Percentiles rank a stretch among this genome's conserved stretches.
Conservation (phyloP, 169 alveolate species). For the Plasmodium yoelii region DNA sequence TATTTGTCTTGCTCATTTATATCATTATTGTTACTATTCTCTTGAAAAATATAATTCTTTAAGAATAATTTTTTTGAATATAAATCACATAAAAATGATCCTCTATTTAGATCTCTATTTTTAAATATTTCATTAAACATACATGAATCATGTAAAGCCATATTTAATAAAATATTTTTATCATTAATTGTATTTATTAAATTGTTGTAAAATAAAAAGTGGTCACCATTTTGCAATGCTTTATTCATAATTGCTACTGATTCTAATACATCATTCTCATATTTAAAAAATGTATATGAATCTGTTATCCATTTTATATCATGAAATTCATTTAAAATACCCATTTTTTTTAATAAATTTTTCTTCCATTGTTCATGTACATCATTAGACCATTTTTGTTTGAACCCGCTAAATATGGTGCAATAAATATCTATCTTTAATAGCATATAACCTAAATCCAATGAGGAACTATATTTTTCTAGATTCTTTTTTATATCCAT, state of each 20-base stretch:
- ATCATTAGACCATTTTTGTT: conserved; percentile 27
- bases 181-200: conserved; percentile 55
- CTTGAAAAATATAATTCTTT: conserved; percentile 17
- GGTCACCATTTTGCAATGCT: conserved; percentile 47
- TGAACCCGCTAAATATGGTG: conserved; percentile 27
- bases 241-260: conserved; percentile 54
- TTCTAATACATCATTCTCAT: conserved; percentile 65
- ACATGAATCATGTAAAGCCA: conserved; percentile 51
- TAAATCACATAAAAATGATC: conserved; percentile 33
- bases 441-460: conserved; percentile 59
- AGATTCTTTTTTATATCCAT: conserved; percentile 32
- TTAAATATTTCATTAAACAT: conserved; percentile 53
- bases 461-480: conserved; percentile 19
- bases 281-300: conserved; percentile 34
- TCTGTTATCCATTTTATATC: conserved; percentile 71
- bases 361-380: conserved; percentile 63
- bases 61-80: conserved; percentile 43
- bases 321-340: conserved; percentile 63
- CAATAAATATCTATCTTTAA: conserved; percentile 41
- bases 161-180: conserved; percentile 15
- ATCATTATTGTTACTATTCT: conserved; percentile 16
- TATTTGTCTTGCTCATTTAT: conserved; percentile 9
- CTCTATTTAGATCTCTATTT: conserved; percentile 29
- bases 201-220: conserved; percentile 38
- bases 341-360: conserved; percentile 58